A percentile compares a stretch with the other conserved stretches of the same genome.
phyloP scores from a whole-genome alignment of 1,284 basidiomycete species.

The Ganoderma boninense region DNA sequence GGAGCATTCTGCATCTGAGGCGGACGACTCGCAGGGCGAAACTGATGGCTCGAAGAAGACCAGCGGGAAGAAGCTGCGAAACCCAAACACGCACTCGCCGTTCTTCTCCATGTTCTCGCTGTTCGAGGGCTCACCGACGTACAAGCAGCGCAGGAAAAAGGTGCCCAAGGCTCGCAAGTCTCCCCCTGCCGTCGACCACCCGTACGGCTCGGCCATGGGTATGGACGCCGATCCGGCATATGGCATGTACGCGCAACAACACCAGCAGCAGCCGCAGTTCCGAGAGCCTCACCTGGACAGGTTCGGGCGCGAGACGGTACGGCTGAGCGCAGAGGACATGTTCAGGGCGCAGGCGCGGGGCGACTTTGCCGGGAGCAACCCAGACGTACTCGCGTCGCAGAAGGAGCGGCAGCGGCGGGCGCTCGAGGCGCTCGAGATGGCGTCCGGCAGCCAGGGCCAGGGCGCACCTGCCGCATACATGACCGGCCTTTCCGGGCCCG shows the following conservation, averaged over 20 bases:
- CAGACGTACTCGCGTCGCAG: conserved; percentile 40
- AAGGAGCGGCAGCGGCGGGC: conserved; percentile 44
- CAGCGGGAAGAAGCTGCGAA: conserved; percentile 24
- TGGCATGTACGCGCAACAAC: background rate
- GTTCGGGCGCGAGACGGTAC: conserved; percentile 40
- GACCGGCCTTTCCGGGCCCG: conserved; percentile 29
- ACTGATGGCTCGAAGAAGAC: conserved; percentile 26
- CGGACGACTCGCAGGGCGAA: conserved; percentile 28
- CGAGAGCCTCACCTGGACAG: conserved; percentile 42
- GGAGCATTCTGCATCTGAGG: conserved; percentile 29
- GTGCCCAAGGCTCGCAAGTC: conserved; percentile 46
- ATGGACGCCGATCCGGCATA: background rate
- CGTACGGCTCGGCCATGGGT: conserved; percentile 1
- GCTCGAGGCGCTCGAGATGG: conserved; percentile 28
- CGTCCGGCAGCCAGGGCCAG: conserved; percentile 16
- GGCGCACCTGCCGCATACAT: conserved; percentile 14
- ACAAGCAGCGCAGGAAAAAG: conserved; percentile 89
- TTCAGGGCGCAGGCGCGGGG: conserved; percentile 68
- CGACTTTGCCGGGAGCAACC: conserved; percentile 50
- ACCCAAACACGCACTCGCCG: conserved; percentile 49
- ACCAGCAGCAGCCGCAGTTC: conserved; percentile 9
- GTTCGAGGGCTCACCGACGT: conserved; percentile 83
- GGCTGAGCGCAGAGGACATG: conserved; percentile 66
- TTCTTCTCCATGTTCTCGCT: conserved; percentile 78
- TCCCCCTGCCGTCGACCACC: conserved; percentile 8